phyloP scores from a whole-genome alignment of 2,329 filamentous ascomycete species.

The Trichoderma hamatum region DNA sequence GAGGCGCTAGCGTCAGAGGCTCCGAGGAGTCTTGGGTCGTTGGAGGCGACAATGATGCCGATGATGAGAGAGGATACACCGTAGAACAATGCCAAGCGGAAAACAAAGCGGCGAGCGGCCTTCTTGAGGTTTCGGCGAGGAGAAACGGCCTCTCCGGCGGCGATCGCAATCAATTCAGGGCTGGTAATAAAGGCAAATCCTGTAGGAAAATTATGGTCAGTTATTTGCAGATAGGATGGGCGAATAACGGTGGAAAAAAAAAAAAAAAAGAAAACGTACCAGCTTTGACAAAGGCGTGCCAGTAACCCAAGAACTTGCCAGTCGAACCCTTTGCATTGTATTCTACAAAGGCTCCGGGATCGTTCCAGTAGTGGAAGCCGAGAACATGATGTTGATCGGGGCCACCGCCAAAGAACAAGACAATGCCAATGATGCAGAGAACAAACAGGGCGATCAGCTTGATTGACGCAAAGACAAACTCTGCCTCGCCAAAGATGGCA shows the following conservation, averaged over 20 bases:
- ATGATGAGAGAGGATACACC: constrained; percentile 64
- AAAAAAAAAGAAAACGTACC: neutral
- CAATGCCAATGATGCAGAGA: constrained; percentile 58
- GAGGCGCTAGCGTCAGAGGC: constrained; percentile 61
- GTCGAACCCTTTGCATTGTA: constrained; percentile 51
- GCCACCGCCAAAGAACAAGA: constrained; percentile 60
- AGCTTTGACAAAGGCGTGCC: constrained; percentile 55
- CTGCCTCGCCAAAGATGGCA: constrained; percentile 61
- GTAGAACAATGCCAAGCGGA: constrained; percentile 66
- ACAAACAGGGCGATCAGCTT: constrained; percentile 63
- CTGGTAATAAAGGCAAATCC: constrained; percentile 65
- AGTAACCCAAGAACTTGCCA: constrained; percentile 62
- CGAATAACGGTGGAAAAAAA: neutral
- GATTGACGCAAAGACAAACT: constrained; percentile 64
- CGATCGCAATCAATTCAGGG: constrained; percentile 65
- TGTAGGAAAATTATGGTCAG: constrained; percentile 32
- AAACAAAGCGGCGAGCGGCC: constrained; percentile 63
- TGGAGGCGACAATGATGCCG: constrained; percentile 65
- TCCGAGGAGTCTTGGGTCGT: constrained; percentile 62
- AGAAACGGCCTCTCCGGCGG: constrained; percentile 66
- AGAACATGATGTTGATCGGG: constrained; percentile 54
- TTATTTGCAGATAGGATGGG: neutral
- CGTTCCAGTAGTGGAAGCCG: constrained; percentile 45
- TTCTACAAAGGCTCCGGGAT: constrained; percentile 50
- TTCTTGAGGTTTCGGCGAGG: constrained; percentile 69